A percentile compares a stretch with the other conserved stretches of the same genome.
Evolutionary conservation across 352 stramenopile species (phyloP).

Genomic region (Blastocystis sp.): DNA sequence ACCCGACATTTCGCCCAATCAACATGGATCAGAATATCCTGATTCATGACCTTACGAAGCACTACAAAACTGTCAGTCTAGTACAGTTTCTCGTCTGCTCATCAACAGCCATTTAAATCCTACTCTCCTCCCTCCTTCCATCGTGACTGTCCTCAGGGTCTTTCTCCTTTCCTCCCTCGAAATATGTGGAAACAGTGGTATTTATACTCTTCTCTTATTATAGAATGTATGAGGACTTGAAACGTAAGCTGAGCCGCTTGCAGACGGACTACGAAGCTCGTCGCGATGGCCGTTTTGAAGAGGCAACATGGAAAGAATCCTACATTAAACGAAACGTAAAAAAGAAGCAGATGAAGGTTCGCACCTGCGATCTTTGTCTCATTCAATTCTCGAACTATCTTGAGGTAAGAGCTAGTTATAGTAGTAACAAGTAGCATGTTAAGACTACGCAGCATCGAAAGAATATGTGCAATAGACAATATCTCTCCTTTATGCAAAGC

Average conservation of each 20-base stretch:
- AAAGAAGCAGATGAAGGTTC: conserved; percentile 3
- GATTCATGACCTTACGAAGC: not conserved
- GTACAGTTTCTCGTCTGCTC: not conserved
- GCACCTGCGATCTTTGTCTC: conserved; percentile 35
- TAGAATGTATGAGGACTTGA: conserved; percentile 30
- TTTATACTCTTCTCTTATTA: not conserved
- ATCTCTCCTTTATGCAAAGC: not conserved
- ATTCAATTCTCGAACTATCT: conserved; percentile 41
- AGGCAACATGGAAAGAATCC: not conserved
- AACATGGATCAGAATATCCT: not conserved
- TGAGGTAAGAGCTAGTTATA: not conserved
- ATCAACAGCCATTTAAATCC: not conserved
- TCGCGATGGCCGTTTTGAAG: not conserved
- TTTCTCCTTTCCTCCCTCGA: conserved; percentile 40
- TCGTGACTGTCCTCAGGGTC: conserved; percentile 4
- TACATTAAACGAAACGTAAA: not conserved
- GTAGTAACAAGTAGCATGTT: not conserved
- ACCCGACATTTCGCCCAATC: not conserved
- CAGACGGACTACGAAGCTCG: not conserved
- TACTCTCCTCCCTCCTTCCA: conserved; percentile 22
- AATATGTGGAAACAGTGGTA: conserved; percentile 8
- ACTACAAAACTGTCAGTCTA: conserved; percentile 2
- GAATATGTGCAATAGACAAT: not conserved
- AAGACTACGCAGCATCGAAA: not conserved
- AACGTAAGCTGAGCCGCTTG: not conserved